Conservation (phyloP, 345 rosid species). For the Abelmoschus esculentus region DNA sequence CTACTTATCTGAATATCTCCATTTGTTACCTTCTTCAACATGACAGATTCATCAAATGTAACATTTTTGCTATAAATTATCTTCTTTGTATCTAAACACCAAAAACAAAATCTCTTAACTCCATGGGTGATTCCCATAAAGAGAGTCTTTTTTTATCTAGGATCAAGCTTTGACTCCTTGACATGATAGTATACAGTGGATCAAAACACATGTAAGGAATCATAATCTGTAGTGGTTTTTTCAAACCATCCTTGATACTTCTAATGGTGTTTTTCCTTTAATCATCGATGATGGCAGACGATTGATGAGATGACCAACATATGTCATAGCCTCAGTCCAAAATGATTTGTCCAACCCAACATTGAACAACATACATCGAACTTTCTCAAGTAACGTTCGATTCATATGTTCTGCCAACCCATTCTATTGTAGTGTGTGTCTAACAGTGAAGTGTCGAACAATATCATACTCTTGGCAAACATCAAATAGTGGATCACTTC, state of each 20-base stretch:
- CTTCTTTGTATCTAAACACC: background rate
- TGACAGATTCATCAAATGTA: background rate
- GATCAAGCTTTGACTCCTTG: background rate
- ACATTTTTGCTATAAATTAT: background rate
- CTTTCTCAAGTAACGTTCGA: background rate
- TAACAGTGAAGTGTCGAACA: background rate
- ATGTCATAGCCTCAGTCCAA: background rate
- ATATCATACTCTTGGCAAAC: background rate
- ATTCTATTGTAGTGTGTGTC: background rate
- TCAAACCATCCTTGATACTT: background rate
- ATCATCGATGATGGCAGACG: background rate
- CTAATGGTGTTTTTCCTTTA: background rate
- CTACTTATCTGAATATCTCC: background rate
- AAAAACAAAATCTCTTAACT: background rate
- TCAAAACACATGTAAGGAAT: background rate
- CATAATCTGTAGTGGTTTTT: background rate
- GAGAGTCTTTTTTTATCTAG: background rate
- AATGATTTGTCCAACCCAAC: background rate
- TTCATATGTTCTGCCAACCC: background rate
- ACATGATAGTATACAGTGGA: background rate
- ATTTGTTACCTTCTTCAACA: background rate
- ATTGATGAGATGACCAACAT: background rate
- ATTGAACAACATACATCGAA: background rate
- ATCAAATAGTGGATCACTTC: background rate
- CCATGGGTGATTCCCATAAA: background rate